Base-by-base conservation (phyloP, 2,329 filamentous ascomycete genomes). In the Chrysosporium queenslandicum region DNA sequence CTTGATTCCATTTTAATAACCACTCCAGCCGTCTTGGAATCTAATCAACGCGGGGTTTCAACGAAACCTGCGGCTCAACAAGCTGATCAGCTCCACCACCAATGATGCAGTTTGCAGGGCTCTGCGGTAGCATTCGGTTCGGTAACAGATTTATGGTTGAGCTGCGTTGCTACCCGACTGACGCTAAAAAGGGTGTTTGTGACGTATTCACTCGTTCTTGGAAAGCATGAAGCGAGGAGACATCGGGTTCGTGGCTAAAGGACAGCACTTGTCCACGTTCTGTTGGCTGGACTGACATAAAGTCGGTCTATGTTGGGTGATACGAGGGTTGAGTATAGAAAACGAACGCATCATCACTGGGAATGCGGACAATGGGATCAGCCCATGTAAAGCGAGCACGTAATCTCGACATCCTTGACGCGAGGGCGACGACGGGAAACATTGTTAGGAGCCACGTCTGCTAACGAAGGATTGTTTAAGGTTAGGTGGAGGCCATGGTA, bases 161-260 rank as follows among this genome's bases (percentile, higher is more conserved):
- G 37, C 50, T 55, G 46, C 50, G 53, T 53, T 50, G 53, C 39
- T 56, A 52, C 52, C 54, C 47, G 48, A 55, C 48, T 29, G 30
- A 50, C 27, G 32, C 45, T 56, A 51, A 48, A 39, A 39, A 25
- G 16, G n/a, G 29, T 40, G 14, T 12, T 27, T 37, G 23, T 2
- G 42, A 25, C n/a, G 14, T 16, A 43, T 29, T 9, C 21, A 27
- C 5, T 14, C 34, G 30, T 30, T n/a, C 11, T n/a, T 27, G 16
- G 21, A 37, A 29, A 27, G 14, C n/a, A 30, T 32, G 18, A 46
- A 16, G 16, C 21, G 32, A 18, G 32, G 34, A 39, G 39, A 23
- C 12, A n/a, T 41, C 5, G 23, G 39, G 25, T 29, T 18, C 51
- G 30, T 43, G 45, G 8, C 25, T 14, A 9, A 18, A 29, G 21